Evolutionary conservation across 768 basidiomycete genomes (phyloP).

Genomic region (Pleurotus salmoneostramineus): DNA sequence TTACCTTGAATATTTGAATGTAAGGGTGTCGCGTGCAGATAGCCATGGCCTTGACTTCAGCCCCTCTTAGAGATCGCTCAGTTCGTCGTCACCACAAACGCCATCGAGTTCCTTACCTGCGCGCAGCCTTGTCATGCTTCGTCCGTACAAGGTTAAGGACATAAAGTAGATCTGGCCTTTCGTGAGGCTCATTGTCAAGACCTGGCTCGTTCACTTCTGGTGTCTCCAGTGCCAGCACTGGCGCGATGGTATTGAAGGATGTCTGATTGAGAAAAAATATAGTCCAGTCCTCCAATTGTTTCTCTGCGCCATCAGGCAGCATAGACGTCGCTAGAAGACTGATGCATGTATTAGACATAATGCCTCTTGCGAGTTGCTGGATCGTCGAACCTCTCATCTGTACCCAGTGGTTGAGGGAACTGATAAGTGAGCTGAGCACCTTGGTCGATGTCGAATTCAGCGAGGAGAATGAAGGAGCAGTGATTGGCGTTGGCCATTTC

Average conservation of each 20-base stretch:
- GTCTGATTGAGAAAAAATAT: constrained; percentile 98
- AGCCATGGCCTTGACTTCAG: constrained; percentile 91
- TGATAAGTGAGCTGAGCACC: constrained; percentile 94
- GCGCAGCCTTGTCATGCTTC: constrained; percentile 79
- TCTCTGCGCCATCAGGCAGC: constrained; percentile 97
- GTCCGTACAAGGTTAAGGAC: constrained; percentile 90
- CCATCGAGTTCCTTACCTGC: constrained; percentile 26
- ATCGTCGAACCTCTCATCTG: constrained; percentile 81
- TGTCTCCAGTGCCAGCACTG: constrained; percentile 72
- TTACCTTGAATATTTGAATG: constrained; percentile 93
- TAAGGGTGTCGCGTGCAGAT: constrained; percentile 92
- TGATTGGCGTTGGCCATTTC: constrained; percentile 66
- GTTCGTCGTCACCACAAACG: too few species aligned
- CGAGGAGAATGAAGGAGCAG: constrained; percentile 90
- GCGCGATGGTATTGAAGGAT: constrained; percentile 79
- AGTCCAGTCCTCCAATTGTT: constrained; percentile 95
- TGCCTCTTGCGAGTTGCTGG: constrained; percentile 4
- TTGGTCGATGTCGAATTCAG: constrained; percentile 97
- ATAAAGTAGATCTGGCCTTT: constrained; percentile 64
- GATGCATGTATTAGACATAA: constrained; percentile 11
- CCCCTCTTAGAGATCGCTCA: constrained; percentile 55
- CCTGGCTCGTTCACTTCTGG: constrained; percentile 33
- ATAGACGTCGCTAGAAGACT: constrained; percentile 95
- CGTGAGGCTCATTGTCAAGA: constrained; percentile 30
- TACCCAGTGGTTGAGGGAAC: constrained; percentile 91